Evolutionary conservation across 2,329 filamentous ascomycete genomes (phyloP), one percentile per base, ranked within the genome.

Genomic region (Penicillium sp.): DNA sequence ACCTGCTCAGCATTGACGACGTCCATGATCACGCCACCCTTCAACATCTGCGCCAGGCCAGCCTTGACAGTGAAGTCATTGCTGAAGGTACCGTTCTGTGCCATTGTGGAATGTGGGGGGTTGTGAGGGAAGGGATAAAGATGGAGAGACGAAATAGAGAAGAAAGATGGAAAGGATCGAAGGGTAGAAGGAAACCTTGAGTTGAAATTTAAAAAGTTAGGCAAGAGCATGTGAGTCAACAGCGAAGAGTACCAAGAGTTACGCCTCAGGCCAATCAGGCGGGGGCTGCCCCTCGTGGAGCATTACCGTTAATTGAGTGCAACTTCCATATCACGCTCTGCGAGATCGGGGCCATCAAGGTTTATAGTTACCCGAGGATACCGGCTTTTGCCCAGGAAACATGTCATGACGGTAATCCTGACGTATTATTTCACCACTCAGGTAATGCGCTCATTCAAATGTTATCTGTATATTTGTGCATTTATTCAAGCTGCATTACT

Each of bases 1-100:
- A 86, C 86, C 80, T 90, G 92, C 71, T 90, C 89, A 25, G 92
- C 90, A 74, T 93, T 90, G 61, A 95, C 91, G 55, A 97, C 94
- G 77, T 99, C 94, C 94, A 99, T 99, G 78, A 99, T 99, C 63
- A 99, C 94, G 69, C 94, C 94, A 73, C 94, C 94, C 83, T 97
- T 97, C 77, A 97, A 82, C 94, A 99, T 99, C 77, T 96, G 89
- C 23, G 94, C 94, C 62, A 99, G 82, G 56, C 93, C 94, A 51
- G 91, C 89, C 84, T 99, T 99, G 83, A 97, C 88, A 65, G 87
- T 87, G 77, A 97, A 96, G 75, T 85, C 82, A 63, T 80, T 79
- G 62, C 76, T 65, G 62, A 68, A 57, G 59, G 64, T 59, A 57
- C 69, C 70, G 55, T 70, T 69, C 59, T 66, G 55, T 53, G 73